Base-by-base conservation (phyloP, 2,329 filamentous ascomycete species). In the Epichloe aotearoae region DNA sequence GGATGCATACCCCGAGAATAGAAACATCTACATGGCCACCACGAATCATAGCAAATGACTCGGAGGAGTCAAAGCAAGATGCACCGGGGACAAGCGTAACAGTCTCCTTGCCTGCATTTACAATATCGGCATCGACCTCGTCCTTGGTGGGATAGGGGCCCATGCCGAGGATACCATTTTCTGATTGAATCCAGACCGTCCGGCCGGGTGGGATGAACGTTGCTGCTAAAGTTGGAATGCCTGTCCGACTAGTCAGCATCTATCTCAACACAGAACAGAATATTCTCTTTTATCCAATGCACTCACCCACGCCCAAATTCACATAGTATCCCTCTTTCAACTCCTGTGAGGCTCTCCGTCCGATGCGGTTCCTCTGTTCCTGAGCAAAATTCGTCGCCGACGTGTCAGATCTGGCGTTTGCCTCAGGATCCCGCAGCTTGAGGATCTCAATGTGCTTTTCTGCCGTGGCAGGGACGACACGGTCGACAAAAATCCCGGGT, bases 31-130 rank as follows among this genome's bases (percentile, higher is more conserved):
- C 82, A 60, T 89, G 86, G 0, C 88, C 88, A 48, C 86, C 85
- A 11, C 88, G 80, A 58, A 94, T 94, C 88, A 93, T 93, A 58
- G 79, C 82, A 61, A 94, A 94, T 1, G 84, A 89, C 66, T 93
- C 88, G 55, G 84, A 77, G 43, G 80, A 86, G 64, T 88, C 86
- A 59, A 93, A 94, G 10, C 81, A 84, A 0, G 83, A 77, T 0
- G 86, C 87, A 1, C 88, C 88, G 0, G 84, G 83, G 0, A 88
- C 70, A 1, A 93, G 74, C 0, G 88, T 93, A 0, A 90, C 86
- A 0, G 87, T 94, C 64, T 94, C 87, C 64, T 94, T 94, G 52
- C 88, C 87, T 0, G 88, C 88, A 59, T 93, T 94, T 69, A 93
- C 84, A 55, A 90, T 80, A 58, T 91, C 86, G 11, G 84, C 71